Conservation (phyloP, 306 rosid genomes). For the Cucurbita maxima region DNA sequence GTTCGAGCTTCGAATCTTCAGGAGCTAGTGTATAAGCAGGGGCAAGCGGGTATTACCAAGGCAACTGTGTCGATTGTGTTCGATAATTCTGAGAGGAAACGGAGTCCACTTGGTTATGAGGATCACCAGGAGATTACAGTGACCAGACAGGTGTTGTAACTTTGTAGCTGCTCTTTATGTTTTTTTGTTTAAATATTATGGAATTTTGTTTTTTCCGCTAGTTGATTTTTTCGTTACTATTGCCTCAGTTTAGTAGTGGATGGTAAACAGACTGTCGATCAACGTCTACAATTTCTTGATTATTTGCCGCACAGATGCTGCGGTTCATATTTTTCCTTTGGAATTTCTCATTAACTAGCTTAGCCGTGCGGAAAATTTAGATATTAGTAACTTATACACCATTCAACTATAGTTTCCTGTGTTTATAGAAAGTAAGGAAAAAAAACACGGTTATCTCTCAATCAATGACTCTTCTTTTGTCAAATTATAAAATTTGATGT, state of each 20-base stretch:
- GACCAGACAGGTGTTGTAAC: constrained; percentile 61
- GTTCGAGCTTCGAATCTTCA: constrained; percentile 90
- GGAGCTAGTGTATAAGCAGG: constrained; percentile 93
- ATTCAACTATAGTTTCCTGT: background rate
- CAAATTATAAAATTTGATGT: background rate
- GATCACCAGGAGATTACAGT: constrained; percentile 69
- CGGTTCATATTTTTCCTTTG: background rate
- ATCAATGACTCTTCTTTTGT: background rate
- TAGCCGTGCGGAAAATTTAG: background rate
- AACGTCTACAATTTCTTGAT: background rate
- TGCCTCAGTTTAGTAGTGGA: background rate
- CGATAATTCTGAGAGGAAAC: constrained; percentile 48
- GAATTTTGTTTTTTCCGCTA: background rate
- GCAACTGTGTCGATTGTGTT: constrained; percentile 83
- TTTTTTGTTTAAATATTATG: background rate
- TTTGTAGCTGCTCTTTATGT: background rate
- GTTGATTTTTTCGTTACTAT: background rate
- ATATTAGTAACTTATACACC: background rate
- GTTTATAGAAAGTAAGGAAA: background rate
- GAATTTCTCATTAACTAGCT: background rate
- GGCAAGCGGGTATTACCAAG: constrained; percentile 94
- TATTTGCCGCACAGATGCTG: background rate
- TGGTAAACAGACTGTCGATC: background rate
- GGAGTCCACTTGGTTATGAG: constrained; percentile 87
- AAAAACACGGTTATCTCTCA: background rate